These are phyloP conservation scores for Amaranthus cruentus DNA, from an alignment of 148 eudicot genomes.

Conservation along the genomic window DNA sequence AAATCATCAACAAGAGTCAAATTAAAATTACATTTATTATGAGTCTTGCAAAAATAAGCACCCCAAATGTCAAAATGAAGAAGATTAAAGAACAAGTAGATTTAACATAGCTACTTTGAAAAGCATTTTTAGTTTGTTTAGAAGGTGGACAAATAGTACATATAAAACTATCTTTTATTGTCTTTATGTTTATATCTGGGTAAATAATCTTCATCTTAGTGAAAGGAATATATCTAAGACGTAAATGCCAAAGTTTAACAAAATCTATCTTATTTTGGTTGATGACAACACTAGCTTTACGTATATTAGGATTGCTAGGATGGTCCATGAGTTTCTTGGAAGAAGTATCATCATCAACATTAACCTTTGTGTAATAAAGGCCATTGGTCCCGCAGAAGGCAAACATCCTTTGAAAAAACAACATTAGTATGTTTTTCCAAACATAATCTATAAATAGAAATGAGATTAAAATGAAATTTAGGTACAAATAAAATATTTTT, in stretches of 20 bases:
- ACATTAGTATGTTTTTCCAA: too few relatives aligned
- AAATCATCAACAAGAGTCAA: not conserved
- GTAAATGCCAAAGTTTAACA: not conserved
- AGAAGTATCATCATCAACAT: not conserved
- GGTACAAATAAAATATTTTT: too few relatives aligned
- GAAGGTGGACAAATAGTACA: not conserved
- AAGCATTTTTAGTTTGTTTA: not conserved
- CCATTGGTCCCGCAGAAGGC: too few relatives aligned
- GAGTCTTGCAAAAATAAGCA: not conserved
- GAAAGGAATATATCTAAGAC: not conserved
- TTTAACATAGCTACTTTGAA: not conserved
- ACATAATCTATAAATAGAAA: too few relatives aligned
- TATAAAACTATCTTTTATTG: not conserved
- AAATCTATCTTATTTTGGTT: not conserved
- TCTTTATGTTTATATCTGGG: not conserved
- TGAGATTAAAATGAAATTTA: too few relatives aligned
- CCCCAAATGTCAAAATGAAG: conserved; percentile 1
- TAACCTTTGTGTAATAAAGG: not conserved
- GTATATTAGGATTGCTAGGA: not conserved
- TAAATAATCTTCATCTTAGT: not conserved
- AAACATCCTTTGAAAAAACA: too few relatives aligned
- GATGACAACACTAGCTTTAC: not conserved
- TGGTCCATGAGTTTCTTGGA: not conserved
- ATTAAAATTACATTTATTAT: not conserved
- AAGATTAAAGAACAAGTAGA: not conserved